These are phyloP conservation scores for Gossypium longicalyx DNA, from an alignment of 345 rosid genomes.

Conservation along the genomic window DNA sequence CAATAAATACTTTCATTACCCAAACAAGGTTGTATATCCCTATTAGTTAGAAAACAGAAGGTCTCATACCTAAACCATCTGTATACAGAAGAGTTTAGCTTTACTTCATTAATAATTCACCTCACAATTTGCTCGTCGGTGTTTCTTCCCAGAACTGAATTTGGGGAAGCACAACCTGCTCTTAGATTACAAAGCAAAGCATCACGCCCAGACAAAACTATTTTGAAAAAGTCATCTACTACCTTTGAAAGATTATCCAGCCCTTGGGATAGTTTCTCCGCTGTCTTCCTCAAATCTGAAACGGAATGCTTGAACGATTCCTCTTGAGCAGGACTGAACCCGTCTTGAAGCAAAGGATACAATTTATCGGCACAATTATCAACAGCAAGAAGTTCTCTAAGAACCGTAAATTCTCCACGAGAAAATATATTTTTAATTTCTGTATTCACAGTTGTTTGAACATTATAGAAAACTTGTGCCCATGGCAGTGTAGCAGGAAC, in stretches of 20 bases:
- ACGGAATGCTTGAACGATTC: constrained; percentile 34
- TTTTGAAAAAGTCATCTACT: constrained; percentile 77
- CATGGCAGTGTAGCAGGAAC: constrained; percentile 49
- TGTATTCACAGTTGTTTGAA: constrained; percentile 52
- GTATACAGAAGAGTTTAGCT: constrained; percentile 17
- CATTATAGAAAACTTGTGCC: constrained; percentile 48
- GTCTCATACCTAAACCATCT: constrained; percentile 21
- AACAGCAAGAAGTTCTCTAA: constrained; percentile 65
- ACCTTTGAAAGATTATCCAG: constrained; percentile 60
- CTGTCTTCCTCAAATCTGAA: constrained; percentile 33
- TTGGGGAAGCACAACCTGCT: constrained; percentile 32
- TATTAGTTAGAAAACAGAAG: constrained; percentile 9
- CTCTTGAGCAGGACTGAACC: constrained; percentile 30
- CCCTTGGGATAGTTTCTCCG: constrained; percentile 62
- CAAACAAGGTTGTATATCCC: constrained; percentile 7
- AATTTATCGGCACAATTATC: constrained; percentile 53
- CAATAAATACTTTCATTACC: constrained; percentile 11
- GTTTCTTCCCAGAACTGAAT: constrained; percentile 25
- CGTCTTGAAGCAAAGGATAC: constrained; percentile 62
- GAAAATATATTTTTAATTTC: constrained; percentile 47
- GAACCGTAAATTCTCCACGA: constrained; percentile 29
- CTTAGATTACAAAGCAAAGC: constrained; percentile 81
- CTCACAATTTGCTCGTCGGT: constrained; percentile 25
- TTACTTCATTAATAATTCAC: constrained; percentile 23
- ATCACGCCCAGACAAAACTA: constrained; percentile 74